These are phyloP conservation scores for Ophiostoma novo-ulmi DNA, from an alignment of 2,329 filamentous ascomycete genomes.

Conservation along the genomic window DNA sequence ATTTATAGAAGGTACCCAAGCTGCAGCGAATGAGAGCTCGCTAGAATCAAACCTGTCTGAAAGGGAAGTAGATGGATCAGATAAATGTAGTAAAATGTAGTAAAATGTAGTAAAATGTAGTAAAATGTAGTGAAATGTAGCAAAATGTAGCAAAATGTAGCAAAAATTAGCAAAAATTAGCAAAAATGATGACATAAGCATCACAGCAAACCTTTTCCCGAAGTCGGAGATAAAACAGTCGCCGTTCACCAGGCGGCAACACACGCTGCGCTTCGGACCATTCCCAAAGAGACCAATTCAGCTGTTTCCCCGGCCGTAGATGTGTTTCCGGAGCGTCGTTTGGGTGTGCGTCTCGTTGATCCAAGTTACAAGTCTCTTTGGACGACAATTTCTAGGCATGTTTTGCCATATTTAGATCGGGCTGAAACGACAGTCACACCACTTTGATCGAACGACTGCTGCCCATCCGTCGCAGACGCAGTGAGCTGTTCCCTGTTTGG, in stretches of 20 bases:
- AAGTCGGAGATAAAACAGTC: constrained; percentile 4
- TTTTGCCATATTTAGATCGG: no score
- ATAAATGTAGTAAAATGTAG: no score
- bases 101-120: no score
- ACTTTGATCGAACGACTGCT: constrained; percentile 12
- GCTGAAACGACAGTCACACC: constrained; percentile 7
- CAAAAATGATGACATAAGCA: not conserved
- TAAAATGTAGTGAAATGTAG: no score
- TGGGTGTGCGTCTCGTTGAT: not conserved
- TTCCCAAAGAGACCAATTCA: constrained; percentile 4
- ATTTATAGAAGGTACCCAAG: not conserved
- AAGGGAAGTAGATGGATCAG: no score
- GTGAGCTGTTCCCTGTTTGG: not conserved
- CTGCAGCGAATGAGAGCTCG: not conserved
- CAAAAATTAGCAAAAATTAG: not conserved
- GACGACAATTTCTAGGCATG: not conserved
- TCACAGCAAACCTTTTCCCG: not conserved
- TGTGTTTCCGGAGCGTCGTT: not conserved
- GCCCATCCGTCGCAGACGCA: not conserved
- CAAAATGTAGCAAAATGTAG: not conserved
- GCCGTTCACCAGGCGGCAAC: not conserved
- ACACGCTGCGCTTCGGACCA: not conserved
- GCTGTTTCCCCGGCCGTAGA: constrained; percentile 2
- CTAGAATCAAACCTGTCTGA: not conserved
- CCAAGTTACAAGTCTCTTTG: not conserved